A percentile compares a stretch with the other conserved stretches of the same genome.
Evolutionary conservation across 139 green algal genomes (phyloP).

Genomic region (Medakamo hakoo): DNA sequence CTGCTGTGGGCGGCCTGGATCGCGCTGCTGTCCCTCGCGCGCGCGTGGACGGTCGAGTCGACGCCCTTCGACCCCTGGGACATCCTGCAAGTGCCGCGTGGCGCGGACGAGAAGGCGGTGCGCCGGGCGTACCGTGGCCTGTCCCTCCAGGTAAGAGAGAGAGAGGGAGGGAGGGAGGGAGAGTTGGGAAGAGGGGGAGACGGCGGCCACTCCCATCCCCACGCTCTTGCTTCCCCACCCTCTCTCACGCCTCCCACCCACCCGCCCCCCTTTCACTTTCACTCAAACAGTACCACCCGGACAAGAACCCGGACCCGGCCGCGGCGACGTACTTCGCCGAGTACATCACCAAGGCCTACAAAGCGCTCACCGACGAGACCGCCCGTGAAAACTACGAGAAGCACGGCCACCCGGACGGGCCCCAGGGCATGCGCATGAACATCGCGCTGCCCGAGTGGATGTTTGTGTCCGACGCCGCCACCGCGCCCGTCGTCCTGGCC

Average conservation of each 20-base stretch:
- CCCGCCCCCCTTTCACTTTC: neutral
- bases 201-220: neutral
- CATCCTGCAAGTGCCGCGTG: conserved; percentile 43
- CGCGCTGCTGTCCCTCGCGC: conserved; percentile 18
- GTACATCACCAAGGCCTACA: conserved; percentile 61
- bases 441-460: conserved; percentile 75
- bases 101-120: conserved; percentile 52
- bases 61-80: conserved; percentile 76
- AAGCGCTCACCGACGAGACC: conserved; percentile 44
- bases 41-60: conserved; percentile 33
- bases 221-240: conserved; percentile 2
- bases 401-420: conserved; percentile 77
- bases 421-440: conserved; percentile 27
- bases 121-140: conserved; percentile 66
- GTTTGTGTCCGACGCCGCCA: conserved; percentile 61
- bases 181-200: neutral
- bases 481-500: conserved; percentile 58
- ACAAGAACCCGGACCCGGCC: conserved; percentile 82
- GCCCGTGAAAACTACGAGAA: conserved; percentile 72
- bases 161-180: neutral
- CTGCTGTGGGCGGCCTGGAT: conserved; percentile 36
- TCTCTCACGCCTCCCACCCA: neutral
- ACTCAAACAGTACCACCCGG: conserved; percentile 78
- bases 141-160: too few relatives aligned
- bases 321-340: conserved; percentile 68